Conservation (phyloP, 169 alveolate species). For the Babesia ovis region DNA sequence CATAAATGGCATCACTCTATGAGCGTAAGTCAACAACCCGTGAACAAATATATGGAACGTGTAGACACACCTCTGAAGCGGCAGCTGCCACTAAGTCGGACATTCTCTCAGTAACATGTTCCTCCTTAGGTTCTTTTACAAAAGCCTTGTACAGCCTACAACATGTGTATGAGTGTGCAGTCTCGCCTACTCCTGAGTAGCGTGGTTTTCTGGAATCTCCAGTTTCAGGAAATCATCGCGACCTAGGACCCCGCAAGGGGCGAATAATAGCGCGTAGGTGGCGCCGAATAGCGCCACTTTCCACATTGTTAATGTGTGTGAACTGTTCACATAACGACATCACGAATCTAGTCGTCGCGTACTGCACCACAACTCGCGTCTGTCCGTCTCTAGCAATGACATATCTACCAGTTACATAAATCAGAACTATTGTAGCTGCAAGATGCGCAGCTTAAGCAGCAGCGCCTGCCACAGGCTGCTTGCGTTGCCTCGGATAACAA, state of each 20-base stretch:
- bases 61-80: constrained; percentile 28
- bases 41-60: background rate
- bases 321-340: constrained; percentile 3
- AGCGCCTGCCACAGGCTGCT: background rate
- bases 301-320: constrained; percentile 16
- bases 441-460: constrained; percentile 12
- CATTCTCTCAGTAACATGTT: constrained; percentile 33
- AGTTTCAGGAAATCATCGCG: constrained; percentile 40
- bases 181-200: constrained; percentile 41
- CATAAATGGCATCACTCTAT: background rate
- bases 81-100: constrained; percentile 45
- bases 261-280: background rate
- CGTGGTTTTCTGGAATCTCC: constrained; percentile 63
- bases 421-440: background rate
- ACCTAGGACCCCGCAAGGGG: background rate
- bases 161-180: background rate
- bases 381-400: background rate
- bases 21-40: background rate
- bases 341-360: constrained; percentile 1
- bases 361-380: constrained; percentile 12
- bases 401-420: background rate
- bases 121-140: constrained; percentile 42
- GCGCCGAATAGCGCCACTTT: background rate
- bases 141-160: constrained; percentile 41
- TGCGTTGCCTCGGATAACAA: background rate